Base-by-base conservation (phyloP, 176 grass and related monocot species). In the Carex littledalei region DNA sequence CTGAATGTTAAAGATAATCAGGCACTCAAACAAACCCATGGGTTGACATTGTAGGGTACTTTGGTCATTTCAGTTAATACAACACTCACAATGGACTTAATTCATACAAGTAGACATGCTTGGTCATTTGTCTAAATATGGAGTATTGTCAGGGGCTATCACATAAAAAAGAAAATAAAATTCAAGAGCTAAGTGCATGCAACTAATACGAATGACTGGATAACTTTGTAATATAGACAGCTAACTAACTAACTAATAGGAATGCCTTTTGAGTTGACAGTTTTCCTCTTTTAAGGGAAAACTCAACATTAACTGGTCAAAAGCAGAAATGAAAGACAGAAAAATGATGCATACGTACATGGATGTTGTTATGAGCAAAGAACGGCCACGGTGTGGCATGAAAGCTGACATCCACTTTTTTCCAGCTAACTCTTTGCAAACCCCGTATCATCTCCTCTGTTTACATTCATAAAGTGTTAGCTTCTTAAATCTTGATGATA, bases 391-490 rank as follows among this genome's bases (percentile, higher is more conserved):
- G 17, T 60, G 92, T 83, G 3, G 87, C 84, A 69, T 93, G 92
- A 84, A 97, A 97, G 67, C 86, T 90, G 29, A 97, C 89, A 77
- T 97, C 94, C 21, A 97, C 94, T 86, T 97, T 97, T 89, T 87
- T 94, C 94, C 94, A 97, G 47, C 92, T 91, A 59, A 94, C 69
- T 70, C 91, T 97, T 82, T 97, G 94, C 84, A 97, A 84, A 0
- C 94, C 90, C 81, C 50, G 89, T 37, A 94, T 90, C 89, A 94
- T 93, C 79, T 97, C 92, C 89, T 97, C 94, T 97, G 85, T 81
- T 81, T 86, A 70, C 14, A 84, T 79, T 79, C 65, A 85, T n/a
- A 75, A 50, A 59, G 53, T 67, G 55, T 58, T 7, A 79, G 80
- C 29, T n/a, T 8, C 69, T 24, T 0, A 78, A 85, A 73, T 29